Conservation (phyloP, 306 rosid genomes). For the Arachis stenosperma region DNA sequence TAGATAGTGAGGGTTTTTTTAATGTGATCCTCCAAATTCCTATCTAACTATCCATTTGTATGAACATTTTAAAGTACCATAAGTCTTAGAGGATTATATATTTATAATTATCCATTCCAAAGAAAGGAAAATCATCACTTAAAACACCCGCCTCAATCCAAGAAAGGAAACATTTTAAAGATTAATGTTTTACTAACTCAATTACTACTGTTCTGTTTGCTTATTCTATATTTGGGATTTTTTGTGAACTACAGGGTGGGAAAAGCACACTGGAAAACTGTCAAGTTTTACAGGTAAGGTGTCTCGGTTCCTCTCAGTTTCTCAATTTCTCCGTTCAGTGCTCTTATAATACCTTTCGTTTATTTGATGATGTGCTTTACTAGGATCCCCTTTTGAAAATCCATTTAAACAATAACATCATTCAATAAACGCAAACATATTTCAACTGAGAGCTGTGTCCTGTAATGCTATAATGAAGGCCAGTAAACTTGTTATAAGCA, state of each 20-base stretch:
- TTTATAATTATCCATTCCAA: not conserved
- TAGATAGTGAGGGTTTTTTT: too few relatives aligned
- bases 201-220: constrained; percentile 4
- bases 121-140: not conserved
- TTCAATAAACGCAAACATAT: constrained; percentile 3
- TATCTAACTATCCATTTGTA: not conserved
- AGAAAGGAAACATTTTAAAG: not conserved
- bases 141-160: not conserved
- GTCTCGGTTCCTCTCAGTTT: constrained; percentile 14
- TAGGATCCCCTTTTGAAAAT: not conserved
- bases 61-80: not conserved
- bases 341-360: not conserved
- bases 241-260: constrained; percentile 75
- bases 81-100: not conserved
- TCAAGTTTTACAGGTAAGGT: constrained; percentile 85
- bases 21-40: too few relatives aligned
- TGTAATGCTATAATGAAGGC: too few relatives aligned
- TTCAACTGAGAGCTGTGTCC: not conserved
- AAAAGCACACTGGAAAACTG: constrained; percentile 89
- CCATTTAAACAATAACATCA: not conserved
- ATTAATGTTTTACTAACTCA: constrained; percentile 8
- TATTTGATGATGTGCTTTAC: not conserved
- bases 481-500: too few relatives aligned
- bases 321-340: constrained; percentile 2
- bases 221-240: constrained; percentile 42